Evolutionary conservation across 1,284 basidiomycete species (phyloP), one percentile per base, ranked within the genome.

Genomic region (Apiotrichum veenhuisii): DNA sequence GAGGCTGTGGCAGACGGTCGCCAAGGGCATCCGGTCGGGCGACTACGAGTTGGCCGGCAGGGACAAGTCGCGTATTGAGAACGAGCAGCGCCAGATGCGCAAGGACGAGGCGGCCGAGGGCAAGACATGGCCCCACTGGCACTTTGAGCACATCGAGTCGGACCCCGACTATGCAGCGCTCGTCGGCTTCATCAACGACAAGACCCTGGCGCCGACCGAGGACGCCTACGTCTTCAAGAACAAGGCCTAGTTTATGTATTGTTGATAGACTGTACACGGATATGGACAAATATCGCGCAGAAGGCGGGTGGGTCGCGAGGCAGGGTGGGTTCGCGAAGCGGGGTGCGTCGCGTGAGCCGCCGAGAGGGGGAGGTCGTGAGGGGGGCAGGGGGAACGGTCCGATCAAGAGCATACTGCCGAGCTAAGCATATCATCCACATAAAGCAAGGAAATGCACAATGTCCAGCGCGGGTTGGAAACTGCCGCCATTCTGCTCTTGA

Each of bases 31-130:
- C 63, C 80, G 88, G 52, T 86, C 86, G 50, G 89, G 90, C 23
- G 89, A 98, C 73, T 98, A 92, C 72, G 95, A 98, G 50, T 77
- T 82, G n/a, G 95, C 96, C 3, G 88, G 87, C 65, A 81, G 78
- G 69, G 94, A 94, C 75, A 98, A 98, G 85, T 84, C 82, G 41
- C 83, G 85, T 75, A 94, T 98, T 60, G 95, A 98, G 89, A 96
- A 96, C 66, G 89, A 94, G 47, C 92, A 97, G 79, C 82, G 95
- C 57, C 89, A 94, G 76, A 83, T 85, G 75, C 81, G 95, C 66
- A 87, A 85, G 73, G 90, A 94, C 66, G 95, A 98, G 77, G 72
- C 73, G 12, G 85, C 87, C 1, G 84, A 81, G 18, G 87, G 85
- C 2, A 85, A 82, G 18, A 79, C 82, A 2, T 96, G 94, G 90